Evolutionary conservation across 345 rosid genomes (phyloP).

Genomic region (Eucalyptus regnans): DNA sequence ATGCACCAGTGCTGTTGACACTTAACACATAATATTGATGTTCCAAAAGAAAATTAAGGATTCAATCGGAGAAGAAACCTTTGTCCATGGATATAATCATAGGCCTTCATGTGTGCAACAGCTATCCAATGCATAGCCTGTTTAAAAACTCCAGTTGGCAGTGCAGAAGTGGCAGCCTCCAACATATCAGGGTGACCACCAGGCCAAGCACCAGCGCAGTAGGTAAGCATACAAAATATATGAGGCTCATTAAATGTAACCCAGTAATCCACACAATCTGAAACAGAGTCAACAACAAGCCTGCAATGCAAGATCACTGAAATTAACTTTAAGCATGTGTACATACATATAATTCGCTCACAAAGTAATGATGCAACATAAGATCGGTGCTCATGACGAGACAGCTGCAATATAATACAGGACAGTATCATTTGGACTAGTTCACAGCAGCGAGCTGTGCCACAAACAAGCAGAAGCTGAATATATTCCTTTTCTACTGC

Average conservation of each 20-base stretch:
- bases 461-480: not conserved
- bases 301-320: conserved; percentile 23
- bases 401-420: not conserved
- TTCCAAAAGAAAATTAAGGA: not conserved
- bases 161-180: conserved; percentile 79
- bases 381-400: not conserved
- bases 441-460: not conserved
- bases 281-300: conserved; percentile 75
- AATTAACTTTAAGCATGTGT: not conserved
- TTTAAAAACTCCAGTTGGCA: conserved; percentile 80
- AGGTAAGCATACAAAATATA: conserved; percentile 85
- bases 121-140: conserved; percentile 85
- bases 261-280: conserved; percentile 83
- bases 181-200: conserved; percentile 91
- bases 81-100: conserved; percentile 61
- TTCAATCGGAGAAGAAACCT: conserved; percentile 17
- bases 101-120: conserved; percentile 73
- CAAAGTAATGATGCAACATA: not conserved
- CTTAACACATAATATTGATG: not conserved
- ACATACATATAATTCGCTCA: not conserved
- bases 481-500: not conserved
- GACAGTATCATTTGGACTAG: not conserved
- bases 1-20: not conserved
- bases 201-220: conserved; percentile 97
- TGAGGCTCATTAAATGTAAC: conserved; percentile 92